Evolutionary conservation across 179 eudicot genomes (phyloP).

Genomic region (Silene coronaria): DNA sequence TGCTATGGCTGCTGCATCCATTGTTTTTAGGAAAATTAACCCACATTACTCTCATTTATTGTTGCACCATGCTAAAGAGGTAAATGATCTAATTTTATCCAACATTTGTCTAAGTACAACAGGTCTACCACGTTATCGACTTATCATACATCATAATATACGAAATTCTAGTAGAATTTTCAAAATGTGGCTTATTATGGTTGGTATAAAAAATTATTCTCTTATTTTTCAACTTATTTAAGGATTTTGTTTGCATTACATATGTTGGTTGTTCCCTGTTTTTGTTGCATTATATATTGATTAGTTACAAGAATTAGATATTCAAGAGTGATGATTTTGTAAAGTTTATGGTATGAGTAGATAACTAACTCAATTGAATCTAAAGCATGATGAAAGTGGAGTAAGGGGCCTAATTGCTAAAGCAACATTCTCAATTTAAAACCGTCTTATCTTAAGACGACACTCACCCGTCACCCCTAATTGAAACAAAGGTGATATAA

Average conservation of each 20-base stretch:
- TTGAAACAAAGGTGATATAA: too few relatives aligned
- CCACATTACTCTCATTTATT: slow-evolving; percentile 77
- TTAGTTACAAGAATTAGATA: not conserved
- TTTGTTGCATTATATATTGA: not conserved
- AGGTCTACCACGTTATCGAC: not conserved
- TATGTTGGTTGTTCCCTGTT: not conserved
- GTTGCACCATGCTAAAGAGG: slow-evolving; percentile 81
- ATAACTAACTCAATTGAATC: slow-evolving; percentile 7
- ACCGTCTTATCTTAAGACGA: too few relatives aligned
- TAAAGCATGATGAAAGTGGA: slow-evolving; percentile 7
- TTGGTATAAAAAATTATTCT: too few relatives aligned
- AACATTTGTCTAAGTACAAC: not conserved
- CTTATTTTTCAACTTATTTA: not conserved
- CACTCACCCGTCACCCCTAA: too few relatives aligned
- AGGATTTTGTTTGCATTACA: not conserved
- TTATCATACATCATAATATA: not conserved
- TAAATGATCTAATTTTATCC: not conserved
- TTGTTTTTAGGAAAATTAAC: slow-evolving; percentile 56
- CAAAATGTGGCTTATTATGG: not conserved
- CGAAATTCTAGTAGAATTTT: too few relatives aligned
- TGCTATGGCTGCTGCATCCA: slow-evolving; percentile 85
- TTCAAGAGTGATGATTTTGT: not conserved
- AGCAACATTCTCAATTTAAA: too few relatives aligned
- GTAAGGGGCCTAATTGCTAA: slow-evolving; percentile 11
- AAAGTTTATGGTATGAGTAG: slow-evolving; percentile 23